Conservation (phyloP, 768 basidiomycete genomes). For the Megacollybia marginata region DNA sequence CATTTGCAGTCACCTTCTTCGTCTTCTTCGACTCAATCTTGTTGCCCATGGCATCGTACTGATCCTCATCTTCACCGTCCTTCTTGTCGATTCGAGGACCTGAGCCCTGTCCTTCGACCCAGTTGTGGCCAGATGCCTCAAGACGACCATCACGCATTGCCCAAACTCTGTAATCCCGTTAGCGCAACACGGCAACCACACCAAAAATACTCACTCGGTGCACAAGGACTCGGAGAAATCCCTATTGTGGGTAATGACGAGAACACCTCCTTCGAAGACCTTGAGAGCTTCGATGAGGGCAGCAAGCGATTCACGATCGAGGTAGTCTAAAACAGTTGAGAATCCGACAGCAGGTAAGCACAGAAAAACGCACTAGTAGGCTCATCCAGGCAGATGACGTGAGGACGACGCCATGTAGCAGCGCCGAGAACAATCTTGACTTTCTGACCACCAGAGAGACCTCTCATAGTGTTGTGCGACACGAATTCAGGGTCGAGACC, state of each 20-base stretch:
- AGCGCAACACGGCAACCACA: not conserved
- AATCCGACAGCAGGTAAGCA: not conserved
- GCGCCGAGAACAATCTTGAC: constrained; percentile 99
- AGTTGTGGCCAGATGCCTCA: constrained; percentile 97
- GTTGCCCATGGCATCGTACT: constrained; percentile 98
- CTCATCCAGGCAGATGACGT: constrained; percentile 95
- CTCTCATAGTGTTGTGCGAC: constrained; percentile 98
- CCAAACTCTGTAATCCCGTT: constrained; percentile 58
- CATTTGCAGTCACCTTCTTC: constrained; percentile 79
- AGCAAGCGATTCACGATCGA: constrained; percentile 98
- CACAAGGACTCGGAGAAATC: constrained; percentile 99
- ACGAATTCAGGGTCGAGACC: constrained; percentile 99
- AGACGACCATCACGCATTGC: constrained; percentile 97
- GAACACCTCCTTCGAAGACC: constrained; percentile 96
- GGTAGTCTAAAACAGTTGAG: constrained; percentile 61
- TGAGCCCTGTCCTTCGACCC: constrained; percentile 98
- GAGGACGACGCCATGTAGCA: constrained; percentile 98
- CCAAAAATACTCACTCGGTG: constrained; percentile 47
- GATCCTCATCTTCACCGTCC: constrained; percentile 83
- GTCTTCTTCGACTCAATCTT: constrained; percentile 80
- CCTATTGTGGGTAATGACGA: constrained; percentile 95
- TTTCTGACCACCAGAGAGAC: constrained; percentile 97
- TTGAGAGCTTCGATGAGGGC: constrained; percentile 98
- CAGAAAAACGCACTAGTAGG: constrained; percentile 64
- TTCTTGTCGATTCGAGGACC: constrained; percentile 94